A percentile compares a stretch with the other conserved stretches of the same genome.
phyloP scores from a whole-genome alignment of 2,329 filamentous ascomycete species.

The Erysiphe pulchra region DNA sequence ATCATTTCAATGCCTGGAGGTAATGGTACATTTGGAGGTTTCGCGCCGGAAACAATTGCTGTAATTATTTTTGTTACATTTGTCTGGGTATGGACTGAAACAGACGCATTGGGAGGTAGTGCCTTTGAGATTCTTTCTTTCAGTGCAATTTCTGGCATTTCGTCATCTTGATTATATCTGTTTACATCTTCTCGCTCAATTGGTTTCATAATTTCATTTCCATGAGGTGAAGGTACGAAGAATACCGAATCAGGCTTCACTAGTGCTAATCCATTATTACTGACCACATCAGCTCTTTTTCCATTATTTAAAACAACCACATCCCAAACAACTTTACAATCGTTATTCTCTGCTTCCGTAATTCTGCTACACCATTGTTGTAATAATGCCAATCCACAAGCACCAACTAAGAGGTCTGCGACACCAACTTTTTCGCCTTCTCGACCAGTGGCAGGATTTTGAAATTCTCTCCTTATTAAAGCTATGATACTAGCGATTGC shows the following conservation, averaged over 20 bases:
- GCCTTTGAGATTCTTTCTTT: conserved; percentile 28
- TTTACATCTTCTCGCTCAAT: conserved; percentile 13
- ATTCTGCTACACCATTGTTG: conserved; percentile 28
- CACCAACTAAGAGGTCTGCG: conserved; percentile 31
- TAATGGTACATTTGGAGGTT: conserved; percentile 24
- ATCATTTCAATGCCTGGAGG: conserved; percentile 33
- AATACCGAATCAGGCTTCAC: conserved; percentile 15
- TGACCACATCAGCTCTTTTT: conserved; percentile 27
- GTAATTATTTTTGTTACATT: conserved; percentile 36
- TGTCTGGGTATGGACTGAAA: conserved; percentile 32
- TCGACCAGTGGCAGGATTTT: conserved; percentile 32
- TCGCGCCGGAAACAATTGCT: conserved; percentile 30
- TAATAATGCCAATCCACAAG: conserved; percentile 34
- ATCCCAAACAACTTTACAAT: conserved; percentile 38
- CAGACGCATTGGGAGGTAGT: conserved; percentile 27
- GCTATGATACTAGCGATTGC: conserved; percentile 42
- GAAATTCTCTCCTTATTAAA: conserved; percentile 35
- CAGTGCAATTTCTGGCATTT: conserved; percentile 21
- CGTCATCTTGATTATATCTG: conserved; percentile 16
- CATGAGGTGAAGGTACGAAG: conserved; percentile 8
- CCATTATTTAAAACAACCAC: conserved; percentile 35
- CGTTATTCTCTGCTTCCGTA: conserved; percentile 23
- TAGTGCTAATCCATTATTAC: conserved; percentile 10
- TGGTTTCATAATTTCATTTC: conserved; percentile 13
- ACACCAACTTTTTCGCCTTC: conserved; percentile 33